Evolutionary conservation across 176 grass and related monocot genomes (phyloP), one percentile per base, ranked within the genome.

Genomic region (Luzula sylvatica): DNA sequence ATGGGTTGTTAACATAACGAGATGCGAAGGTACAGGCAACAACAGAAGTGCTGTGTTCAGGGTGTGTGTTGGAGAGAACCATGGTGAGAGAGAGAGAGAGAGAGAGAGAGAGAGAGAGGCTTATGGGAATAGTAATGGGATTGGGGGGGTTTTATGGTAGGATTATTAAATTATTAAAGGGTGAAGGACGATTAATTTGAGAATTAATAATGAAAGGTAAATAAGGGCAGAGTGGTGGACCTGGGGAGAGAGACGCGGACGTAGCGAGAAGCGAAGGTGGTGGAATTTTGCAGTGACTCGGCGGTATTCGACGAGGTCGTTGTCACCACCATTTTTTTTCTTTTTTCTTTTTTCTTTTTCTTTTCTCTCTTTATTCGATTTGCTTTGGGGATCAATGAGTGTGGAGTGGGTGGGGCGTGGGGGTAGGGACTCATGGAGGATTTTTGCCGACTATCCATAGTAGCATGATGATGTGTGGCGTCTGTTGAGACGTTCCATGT

Each of bases 261-360:
- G 74, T 69, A 88, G 57, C 74, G 70, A 53, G 84, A 79, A 15
- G 78, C 78, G 75, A 89, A 72, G 14, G 68, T 51, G 14, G 68
- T 51, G 40, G 63, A 52, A 61, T 65, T 51, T 53, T 23, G 51
- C 13, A 90, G 38, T 8, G 72, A 50, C 52, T 72, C 75, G 68
- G 38, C 50, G 38, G 61, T 60, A 9, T 71, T 54, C 24, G 65
- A 15, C 13, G 57, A 50, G 0, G 75, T 80, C 22, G 67, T 42
- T 1, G 68, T 55, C 15, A 81, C 45, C 52, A 61, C 77, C 77
- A 77, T 81, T 38, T 12, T 53, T 42, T 67, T 22, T 4, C 3
- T 15, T 50, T 35, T 16, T 35, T 3, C 21, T 29, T 48, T 61
- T 15, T 1, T 42, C 16, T 56, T 19, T 20, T 1, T 20, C 21